Evolutionary conservation across 768 basidiomycete genomes (phyloP).

Genomic region (Solioccasus polychromus): DNA sequence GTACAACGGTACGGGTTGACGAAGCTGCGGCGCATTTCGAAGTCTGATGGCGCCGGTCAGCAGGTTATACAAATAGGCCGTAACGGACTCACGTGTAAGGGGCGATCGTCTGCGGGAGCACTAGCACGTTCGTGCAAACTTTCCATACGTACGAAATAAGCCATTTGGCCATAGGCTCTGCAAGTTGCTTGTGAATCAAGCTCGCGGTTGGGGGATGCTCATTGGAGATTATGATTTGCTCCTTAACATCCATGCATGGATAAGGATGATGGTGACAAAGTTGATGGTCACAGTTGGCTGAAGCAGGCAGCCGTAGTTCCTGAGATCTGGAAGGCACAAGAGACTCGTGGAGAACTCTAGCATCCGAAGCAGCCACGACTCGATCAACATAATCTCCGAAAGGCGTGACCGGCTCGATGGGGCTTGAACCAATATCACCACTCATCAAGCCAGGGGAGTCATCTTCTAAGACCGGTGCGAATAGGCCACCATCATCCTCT

Average conservation of each 20-base stretch:
- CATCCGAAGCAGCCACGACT: conserved; percentile 49
- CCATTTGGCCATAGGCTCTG: conserved; percentile 79
- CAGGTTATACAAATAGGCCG: not conserved
- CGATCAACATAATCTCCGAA: conserved; percentile 76
- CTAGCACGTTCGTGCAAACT: conserved; percentile 70
- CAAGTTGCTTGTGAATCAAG: conserved; percentile 63
- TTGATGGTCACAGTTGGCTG: conserved; percentile 25
- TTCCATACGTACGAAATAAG: conserved; percentile 79
- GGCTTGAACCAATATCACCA: conserved; percentile 61
- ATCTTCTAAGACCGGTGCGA: conserved; percentile 64
- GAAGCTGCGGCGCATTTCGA: conserved; percentile 30
- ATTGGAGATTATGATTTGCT: conserved; percentile 41
- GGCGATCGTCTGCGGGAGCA: conserved; percentile 52
- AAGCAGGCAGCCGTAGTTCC: conserved; percentile 19
- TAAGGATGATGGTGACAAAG: conserved; percentile 21
- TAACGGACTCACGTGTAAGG: conserved; percentile 50
- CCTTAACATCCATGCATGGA: conserved; percentile 15
- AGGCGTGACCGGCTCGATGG: conserved; percentile 71
- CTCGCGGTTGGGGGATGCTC: conserved; percentile 36
- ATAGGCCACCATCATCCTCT: conserved; percentile 37
- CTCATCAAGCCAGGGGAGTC: conserved; percentile 54
- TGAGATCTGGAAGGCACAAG: conserved; percentile 16
- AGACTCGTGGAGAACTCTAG: conserved; percentile 23
- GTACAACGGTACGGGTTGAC: conserved; percentile 40
- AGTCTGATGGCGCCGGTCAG: conserved; percentile 20